Percentiles rank a stretch among this genome's conserved stretches.
Conservation (phyloP, 495 filamentous ascomycete genomes). For the Penicilliopsis zonata region DNA sequence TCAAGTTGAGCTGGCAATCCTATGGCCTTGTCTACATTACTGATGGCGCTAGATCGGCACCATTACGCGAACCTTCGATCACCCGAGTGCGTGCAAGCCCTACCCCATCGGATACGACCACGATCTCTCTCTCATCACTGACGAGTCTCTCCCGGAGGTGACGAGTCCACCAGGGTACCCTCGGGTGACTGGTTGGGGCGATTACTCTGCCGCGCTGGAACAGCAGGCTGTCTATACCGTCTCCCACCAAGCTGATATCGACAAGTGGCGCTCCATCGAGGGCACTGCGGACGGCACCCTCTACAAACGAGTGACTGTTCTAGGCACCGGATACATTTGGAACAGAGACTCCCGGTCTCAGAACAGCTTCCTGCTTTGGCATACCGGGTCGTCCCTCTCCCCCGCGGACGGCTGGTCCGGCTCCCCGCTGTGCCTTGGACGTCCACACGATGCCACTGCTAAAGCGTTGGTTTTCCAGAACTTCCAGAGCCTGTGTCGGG, state of each 20-base stretch:
- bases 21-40: not conserved
- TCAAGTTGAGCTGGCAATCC: not conserved
- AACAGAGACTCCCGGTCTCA: constrained; percentile 2
- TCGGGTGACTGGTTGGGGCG: constrained; percentile 5
- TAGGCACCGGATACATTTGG: constrained; percentile 8
- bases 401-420: constrained; percentile 8
- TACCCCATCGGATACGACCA: constrained; percentile 7
- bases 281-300: constrained; percentile 3
- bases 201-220: constrained; percentile 7
- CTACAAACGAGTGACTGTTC: constrained; percentile 5
- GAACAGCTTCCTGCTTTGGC: constrained; percentile 7
- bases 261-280: constrained; percentile 3
- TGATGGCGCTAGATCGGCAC: not conserved
- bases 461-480: constrained; percentile 8
- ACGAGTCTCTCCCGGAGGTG: constrained; percentile 3
- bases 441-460: constrained; percentile 4
- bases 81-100: constrained; percentile 3
- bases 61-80: constrained; percentile 3
- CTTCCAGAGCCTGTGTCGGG: constrained; percentile 3
- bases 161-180: constrained; percentile 9
- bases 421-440: constrained; percentile 6
- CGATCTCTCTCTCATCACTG: constrained; percentile 6
- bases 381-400: constrained; percentile 1
- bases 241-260: constrained; percentile 3
- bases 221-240: constrained; percentile 5